phyloP scores from a whole-genome alignment of 495 filamentous ascomycete species.

The Aspergillus panamensis region DNA sequence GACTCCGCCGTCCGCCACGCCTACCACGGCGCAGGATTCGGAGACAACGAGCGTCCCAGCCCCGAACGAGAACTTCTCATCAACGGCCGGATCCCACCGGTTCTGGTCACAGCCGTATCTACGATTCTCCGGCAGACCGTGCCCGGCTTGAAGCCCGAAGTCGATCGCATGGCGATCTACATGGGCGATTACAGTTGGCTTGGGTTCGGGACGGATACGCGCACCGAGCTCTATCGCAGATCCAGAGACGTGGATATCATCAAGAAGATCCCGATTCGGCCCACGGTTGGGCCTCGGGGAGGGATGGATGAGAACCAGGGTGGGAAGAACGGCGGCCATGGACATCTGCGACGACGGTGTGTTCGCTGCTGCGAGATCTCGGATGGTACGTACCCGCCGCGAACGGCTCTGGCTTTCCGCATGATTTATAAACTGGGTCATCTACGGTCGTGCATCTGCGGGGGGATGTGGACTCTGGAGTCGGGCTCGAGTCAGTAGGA shows the following conservation, averaged over 20 bases:
- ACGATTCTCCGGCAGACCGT: constrained; percentile 43
- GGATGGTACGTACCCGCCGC: constrained; percentile 33
- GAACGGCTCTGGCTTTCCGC: constrained; percentile 36
- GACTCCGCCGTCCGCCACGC: constrained; percentile 46
- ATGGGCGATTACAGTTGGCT: constrained; percentile 49
- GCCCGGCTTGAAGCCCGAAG: constrained; percentile 37
- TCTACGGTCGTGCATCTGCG: constrained; percentile 43
- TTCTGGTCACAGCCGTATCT: constrained; percentile 40
- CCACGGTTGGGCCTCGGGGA: background rate
- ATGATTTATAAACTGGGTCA: constrained; percentile 42
- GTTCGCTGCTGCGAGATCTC: constrained; percentile 45
- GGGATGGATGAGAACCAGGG: background rate
- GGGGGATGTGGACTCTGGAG: constrained; percentile 44
- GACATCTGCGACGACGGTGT: constrained; percentile 29
- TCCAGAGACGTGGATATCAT: constrained; percentile 43
- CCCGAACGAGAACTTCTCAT: constrained; percentile 49
- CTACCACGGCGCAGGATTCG: constrained; percentile 45
- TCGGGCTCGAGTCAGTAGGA: constrained; percentile 13
- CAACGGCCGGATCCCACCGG: constrained; percentile 42
- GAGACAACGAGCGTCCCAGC: constrained; percentile 44
- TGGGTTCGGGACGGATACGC: constrained; percentile 42
- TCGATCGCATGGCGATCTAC: constrained; percentile 48
- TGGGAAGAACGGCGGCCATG: constrained; percentile 1
- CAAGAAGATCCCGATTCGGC: constrained; percentile 39
- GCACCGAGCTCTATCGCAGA: constrained; percentile 36